Evolutionary conservation across 257 asterid genomes (phyloP), one percentile per base, ranked within the genome.

Genomic region (Echites panduratus): DNA sequence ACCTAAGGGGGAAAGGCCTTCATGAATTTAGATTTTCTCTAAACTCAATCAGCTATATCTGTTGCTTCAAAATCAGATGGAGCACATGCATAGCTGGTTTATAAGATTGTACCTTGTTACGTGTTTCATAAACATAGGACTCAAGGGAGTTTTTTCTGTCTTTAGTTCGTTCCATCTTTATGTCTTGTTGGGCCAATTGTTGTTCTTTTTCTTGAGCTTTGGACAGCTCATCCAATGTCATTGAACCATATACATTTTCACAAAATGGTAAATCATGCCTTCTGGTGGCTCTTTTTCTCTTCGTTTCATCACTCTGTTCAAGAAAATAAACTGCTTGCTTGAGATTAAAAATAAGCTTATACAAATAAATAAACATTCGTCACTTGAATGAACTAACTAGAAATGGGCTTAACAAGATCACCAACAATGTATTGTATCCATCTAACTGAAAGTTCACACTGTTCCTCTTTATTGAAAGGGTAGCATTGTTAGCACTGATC

Each of bases 81-180:
- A 4, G 57, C 53, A 26, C 3, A 16, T 63, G 29, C 14, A 63
- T 14, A 22, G 12, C 50, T 48, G 47, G 52, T 49, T 41, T 27
- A 65, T 58, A 76, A 79, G 70, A 43, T 24, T 35, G 41, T 78
- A 95, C 99, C 97, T 90, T 95, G 79, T 86, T 95, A 78, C 99
- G 92, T 9, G 96, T 87, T 65, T 95, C 98, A 71, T 95, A 95
- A 69, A 95, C 97, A 70, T 89, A 95, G 40, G 99, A 87, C 88
- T 95, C 99, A 74, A 95, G 81, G 50, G 97, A 85, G 83, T 95
- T 95, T 84, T 92, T 95, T 89, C 85, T 85, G 76, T 95, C 98
- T 86, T 95, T 92, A 79, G 99, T 95, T 83, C 89, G 89, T 84
- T 95, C 99, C 87, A 95, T 86, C 79, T 77, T 73, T 47, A 79